These are phyloP conservation scores for Basidiobolus meristosporus DNA, from an alignment of 371 early-diverging fungal genomes.

Conservation along the genomic window DNA sequence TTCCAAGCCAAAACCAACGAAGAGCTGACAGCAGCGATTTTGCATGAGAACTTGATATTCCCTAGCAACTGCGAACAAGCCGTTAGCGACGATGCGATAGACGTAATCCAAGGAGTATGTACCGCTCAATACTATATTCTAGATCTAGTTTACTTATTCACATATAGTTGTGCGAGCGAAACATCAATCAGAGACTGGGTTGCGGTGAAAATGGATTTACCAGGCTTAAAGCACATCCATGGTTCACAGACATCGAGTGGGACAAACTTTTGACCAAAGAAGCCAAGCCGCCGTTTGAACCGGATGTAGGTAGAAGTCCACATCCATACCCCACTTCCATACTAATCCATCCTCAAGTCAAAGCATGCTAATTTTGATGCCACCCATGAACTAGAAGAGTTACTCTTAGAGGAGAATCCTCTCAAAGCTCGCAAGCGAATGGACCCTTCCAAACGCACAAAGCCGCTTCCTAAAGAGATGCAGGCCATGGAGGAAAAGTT, in stretches of 20 bases:
- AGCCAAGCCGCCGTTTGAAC: slow-evolving; percentile 35
- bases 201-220: slow-evolving; percentile 25
- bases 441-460: slow-evolving; percentile 15
- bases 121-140: too few species aligned
- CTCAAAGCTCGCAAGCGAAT: slow-evolving; percentile 42
- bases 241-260: slow-evolving; percentile 38
- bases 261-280: slow-evolving; percentile 25
- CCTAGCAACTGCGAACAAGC: slow-evolving; percentile 23
- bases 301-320: too few species aligned
- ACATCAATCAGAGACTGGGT: slow-evolving; percentile 33
- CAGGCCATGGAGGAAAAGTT: slow-evolving; percentile 43
- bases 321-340: too few species aligned
- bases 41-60: slow-evolving; percentile 27
- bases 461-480: slow-evolving; percentile 17
- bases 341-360: too few species aligned
- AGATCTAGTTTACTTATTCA: too few species aligned
- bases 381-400: slow-evolving; percentile 86
- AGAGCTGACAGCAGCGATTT: slow-evolving; percentile 40
- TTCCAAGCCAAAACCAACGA: slow-evolving; percentile 69
- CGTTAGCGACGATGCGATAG: slow-evolving; percentile 25
- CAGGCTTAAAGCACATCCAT: slow-evolving; percentile 33
- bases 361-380: slow-evolving; percentile 83
- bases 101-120: slow-evolving; percentile 28
- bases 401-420: slow-evolving; percentile 82
- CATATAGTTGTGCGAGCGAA: too few species aligned